Conservation (phyloP, 306 rosid genomes). For the Styphnolobium japonicum region DNA sequence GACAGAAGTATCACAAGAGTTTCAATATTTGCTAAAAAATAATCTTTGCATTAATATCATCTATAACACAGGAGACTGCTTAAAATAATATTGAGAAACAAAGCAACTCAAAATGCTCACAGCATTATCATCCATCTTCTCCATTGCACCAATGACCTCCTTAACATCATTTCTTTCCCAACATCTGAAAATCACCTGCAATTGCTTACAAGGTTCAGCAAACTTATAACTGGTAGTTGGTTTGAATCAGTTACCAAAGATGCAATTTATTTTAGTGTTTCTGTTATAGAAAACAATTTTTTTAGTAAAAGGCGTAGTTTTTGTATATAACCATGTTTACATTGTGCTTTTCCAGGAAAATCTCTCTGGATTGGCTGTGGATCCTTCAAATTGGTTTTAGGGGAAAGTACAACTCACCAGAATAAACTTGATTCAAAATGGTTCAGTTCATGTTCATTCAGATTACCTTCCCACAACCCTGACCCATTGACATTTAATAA, state of each 20-base stretch:
- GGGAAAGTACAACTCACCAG: background rate
- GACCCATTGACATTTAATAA: conserved; percentile 8
- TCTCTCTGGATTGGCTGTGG: background rate
- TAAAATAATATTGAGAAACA: background rate
- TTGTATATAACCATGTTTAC: background rate
- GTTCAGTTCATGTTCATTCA: conserved; percentile 3
- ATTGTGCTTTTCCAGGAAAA: background rate
- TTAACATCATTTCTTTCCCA: conserved; percentile 95
- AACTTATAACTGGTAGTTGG: conserved; percentile 7
- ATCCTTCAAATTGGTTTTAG: background rate
- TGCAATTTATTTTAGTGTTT: background rate
- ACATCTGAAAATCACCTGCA: conserved; percentile 80
- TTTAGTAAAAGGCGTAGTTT: no score
- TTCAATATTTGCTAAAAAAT: background rate
- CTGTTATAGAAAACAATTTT: background rate
- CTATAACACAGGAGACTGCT: background rate
- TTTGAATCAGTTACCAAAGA: background rate
- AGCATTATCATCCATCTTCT: conserved; percentile 88
- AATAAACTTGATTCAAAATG: background rate
- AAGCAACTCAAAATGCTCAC: conserved; percentile 50
- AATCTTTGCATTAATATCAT: background rate
- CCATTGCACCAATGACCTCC: conserved; percentile 81
- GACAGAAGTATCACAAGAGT: background rate
- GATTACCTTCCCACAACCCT: background rate
- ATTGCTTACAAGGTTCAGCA: conserved; percentile 30